phyloP scores from a whole-genome alignment of 768 basidiomycete species.

The Mycena vitilis region DNA sequence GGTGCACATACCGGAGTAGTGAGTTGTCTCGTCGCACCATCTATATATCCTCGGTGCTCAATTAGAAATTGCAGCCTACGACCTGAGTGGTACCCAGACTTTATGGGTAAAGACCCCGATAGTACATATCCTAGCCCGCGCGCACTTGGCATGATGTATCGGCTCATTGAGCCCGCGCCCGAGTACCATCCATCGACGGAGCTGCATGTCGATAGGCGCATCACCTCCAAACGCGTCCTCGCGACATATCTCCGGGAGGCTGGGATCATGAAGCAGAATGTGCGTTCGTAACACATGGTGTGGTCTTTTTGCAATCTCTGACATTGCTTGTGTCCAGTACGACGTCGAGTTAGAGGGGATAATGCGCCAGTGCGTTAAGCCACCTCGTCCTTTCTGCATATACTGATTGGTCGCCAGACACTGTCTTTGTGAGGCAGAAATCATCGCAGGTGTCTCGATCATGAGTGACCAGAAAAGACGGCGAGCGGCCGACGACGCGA shows the following conservation, averaged over 20 bases:
- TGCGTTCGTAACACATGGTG: not conserved
- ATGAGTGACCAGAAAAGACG: slow-evolving; percentile 31
- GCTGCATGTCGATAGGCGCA: slow-evolving; percentile 21
- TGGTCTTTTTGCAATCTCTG: not conserved
- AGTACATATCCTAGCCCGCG: slow-evolving; percentile 25
- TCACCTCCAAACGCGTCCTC: slow-evolving; percentile 16
- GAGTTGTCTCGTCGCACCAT: not conserved
- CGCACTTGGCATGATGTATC: slow-evolving; percentile 34
- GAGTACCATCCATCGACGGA: slow-evolving; percentile 25
- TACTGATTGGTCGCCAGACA: slow-evolving; percentile 4
- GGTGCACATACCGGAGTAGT: slow-evolving; percentile 19
- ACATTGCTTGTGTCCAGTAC: slow-evolving; percentile 10
- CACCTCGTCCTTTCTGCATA: not conserved
- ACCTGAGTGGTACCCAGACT: slow-evolving; percentile 30
- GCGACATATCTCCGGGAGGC: slow-evolving; percentile 20
- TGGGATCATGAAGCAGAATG: slow-evolving; percentile 30
- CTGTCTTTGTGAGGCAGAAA: slow-evolving; percentile 32
- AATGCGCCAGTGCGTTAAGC: slow-evolving; percentile 28
- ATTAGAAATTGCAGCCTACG: slow-evolving; percentile 6
- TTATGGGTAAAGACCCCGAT: slow-evolving; percentile 24
- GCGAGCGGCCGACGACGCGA: slow-evolving; percentile 33
- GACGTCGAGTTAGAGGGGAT: slow-evolving; percentile 31
- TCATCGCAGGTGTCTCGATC: slow-evolving; percentile 30
- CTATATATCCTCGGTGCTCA: not conserved
- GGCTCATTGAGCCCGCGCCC: slow-evolving; percentile 35